phyloP scores from a whole-genome alignment of 2,329 filamentous ascomycete species.

The Trichoderma asperellum region DNA sequence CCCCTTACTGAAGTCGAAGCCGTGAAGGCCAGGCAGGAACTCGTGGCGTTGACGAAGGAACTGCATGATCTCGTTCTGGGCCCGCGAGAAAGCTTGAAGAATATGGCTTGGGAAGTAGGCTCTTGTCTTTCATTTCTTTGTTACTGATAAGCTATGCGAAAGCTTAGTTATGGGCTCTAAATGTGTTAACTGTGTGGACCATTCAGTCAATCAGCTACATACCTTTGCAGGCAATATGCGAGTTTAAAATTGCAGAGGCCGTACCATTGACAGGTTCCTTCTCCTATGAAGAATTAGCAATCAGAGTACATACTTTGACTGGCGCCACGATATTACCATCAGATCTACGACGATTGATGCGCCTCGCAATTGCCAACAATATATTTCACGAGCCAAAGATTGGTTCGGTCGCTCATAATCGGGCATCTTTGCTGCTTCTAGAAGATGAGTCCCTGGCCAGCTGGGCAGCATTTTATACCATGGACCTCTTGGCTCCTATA shows the following conservation, averaged over 20 bases:
- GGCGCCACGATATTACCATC: slow-evolving; percentile 42
- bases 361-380: slow-evolving; percentile 46
- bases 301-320: slow-evolving; percentile 40
- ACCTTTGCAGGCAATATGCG: slow-evolving; percentile 39
- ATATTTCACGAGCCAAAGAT: slow-evolving; percentile 46
- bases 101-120: slow-evolving; percentile 39
- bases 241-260: slow-evolving; percentile 39
- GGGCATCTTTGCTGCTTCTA: slow-evolving; percentile 39
- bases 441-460: slow-evolving; percentile 37
- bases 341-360: slow-evolving; percentile 44
- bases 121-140: neutral
- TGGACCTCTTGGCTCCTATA: slow-evolving; percentile 40
- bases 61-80: slow-evolving; percentile 34
- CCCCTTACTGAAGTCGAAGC: slow-evolving; percentile 27
- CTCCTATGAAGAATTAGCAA: slow-evolving; percentile 36
- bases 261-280: slow-evolving; percentile 38
- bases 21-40: slow-evolving; percentile 29
- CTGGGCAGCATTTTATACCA: slow-evolving; percentile 40
- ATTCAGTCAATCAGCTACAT: slow-evolving; percentile 36
- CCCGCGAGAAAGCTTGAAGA: slow-evolving; percentile 34
- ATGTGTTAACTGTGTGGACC: neutral
- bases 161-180: neutral
- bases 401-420: slow-evolving; percentile 47
- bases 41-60: slow-evolving; percentile 34
- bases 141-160: neutral